Conservation (phyloP, 2,329 filamentous ascomycete species). For the Dactylellina drechsleri region DNA sequence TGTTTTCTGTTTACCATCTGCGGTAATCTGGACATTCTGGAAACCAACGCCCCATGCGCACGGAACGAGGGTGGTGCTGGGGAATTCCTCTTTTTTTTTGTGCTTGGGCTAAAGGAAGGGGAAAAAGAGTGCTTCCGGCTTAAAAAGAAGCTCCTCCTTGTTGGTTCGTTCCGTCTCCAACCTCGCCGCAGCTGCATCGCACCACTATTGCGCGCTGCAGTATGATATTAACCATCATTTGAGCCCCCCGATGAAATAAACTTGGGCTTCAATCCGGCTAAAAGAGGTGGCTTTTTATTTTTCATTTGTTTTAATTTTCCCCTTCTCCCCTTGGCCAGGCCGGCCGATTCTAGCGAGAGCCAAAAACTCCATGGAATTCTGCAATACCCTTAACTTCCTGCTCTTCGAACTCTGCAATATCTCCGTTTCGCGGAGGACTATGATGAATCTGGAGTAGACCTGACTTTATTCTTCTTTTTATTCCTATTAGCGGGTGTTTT, state of each 20-base stretch:
- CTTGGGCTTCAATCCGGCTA: background rate
- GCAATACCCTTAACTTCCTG: background rate
- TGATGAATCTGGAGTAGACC: conserved; percentile 52
- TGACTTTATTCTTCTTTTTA: conserved; percentile 39
- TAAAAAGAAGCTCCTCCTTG: background rate
- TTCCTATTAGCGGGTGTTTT: conserved; percentile 36
- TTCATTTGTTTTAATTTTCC: background rate
- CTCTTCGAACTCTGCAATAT: conserved; percentile 12
- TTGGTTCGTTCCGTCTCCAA: conserved; percentile 27
- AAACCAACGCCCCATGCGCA: conserved; percentile 11
- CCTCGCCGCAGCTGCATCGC: conserved; percentile 22
- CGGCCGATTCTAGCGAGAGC: too few relatives aligned
- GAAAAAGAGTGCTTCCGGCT: background rate
- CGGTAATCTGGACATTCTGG: conserved; percentile 25
- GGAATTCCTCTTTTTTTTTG: conserved; percentile 13
- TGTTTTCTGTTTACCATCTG: conserved; percentile 18
- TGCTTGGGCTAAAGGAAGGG: background rate
- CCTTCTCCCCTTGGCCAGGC: too few relatives aligned
- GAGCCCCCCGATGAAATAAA: background rate
- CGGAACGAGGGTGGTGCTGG: conserved; percentile 20
- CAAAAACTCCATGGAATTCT: too few relatives aligned
- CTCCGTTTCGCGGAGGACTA: conserved; percentile 39
- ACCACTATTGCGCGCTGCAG: conserved; percentile 26
- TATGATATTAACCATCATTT: background rate
- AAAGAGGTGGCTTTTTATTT: background rate